Percentiles rank a stretch among this genome's conserved stretches.
Evolutionary conservation across 169 alveolate genomes (phyloP).

Genomic region (Plasmodium relictum): DNA sequence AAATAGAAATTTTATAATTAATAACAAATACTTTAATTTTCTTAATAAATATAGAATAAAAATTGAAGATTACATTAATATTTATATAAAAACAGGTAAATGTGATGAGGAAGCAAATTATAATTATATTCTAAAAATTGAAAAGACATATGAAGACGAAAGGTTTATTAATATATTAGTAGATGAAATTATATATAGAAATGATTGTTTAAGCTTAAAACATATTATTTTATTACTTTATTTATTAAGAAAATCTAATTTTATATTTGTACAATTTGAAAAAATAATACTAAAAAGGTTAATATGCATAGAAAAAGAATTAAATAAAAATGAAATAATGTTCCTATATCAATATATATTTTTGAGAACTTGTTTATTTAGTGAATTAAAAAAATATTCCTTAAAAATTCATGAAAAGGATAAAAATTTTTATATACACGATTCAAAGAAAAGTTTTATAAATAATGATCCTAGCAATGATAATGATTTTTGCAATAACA

Average conservation of each 20-base stretch:
- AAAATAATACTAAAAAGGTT: conserved; percentile 53
- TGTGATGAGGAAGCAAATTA: background rate
- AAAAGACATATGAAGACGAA: background rate
- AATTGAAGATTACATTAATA: conserved; percentile 35
- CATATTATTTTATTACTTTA: conserved; percentile 47
- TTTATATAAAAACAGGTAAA: conserved; percentile 24
- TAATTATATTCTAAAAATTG: background rate
- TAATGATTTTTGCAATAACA: background rate
- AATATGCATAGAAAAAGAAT: conserved; percentile 31
- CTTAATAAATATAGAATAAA: conserved; percentile 30
- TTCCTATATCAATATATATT: conserved; percentile 49
- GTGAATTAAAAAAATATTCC: conserved; percentile 23
- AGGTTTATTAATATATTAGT: conserved; percentile 23
- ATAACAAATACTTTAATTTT: conserved; percentile 42
- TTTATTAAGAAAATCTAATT: conserved; percentile 7
- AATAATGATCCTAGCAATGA: background rate
- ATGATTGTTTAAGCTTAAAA: conserved; percentile 31
- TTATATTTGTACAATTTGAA: conserved; percentile 35
- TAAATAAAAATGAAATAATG: conserved; percentile 37
- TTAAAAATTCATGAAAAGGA: conserved; percentile 18
- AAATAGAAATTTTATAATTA: conserved; percentile 20
- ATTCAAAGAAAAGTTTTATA: background rate
- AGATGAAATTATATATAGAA: conserved; percentile 70
- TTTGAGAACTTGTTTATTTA: conserved; percentile 67
- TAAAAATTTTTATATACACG: background rate